Percentiles rank a stretch among this genome's conserved stretches.
phyloP scores from a whole-genome alignment of 371 early-diverging fungal genomes.

The Cokeromyces recurvatus region DNA sequence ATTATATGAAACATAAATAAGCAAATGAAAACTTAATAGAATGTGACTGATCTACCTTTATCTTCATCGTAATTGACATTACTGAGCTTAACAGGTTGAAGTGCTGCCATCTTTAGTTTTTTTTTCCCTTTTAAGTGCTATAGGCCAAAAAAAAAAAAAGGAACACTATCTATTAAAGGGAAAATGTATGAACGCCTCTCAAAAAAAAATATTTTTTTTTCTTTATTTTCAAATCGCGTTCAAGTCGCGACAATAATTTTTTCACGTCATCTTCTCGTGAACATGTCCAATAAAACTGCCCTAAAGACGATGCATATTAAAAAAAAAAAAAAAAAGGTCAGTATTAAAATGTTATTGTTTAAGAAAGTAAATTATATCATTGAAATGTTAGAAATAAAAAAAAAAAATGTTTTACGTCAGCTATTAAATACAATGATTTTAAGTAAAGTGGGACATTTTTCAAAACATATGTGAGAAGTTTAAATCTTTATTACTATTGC shows the following conservation, averaged over 20 bases:
- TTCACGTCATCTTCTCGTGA: no score
- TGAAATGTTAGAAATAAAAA: neutral
- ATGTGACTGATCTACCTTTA: constrained; percentile 16
- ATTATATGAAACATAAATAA: neutral
- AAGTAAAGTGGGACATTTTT: no score
- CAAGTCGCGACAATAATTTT: no score
- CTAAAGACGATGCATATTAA: no score
- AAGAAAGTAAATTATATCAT: no score
- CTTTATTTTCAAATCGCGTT: neutral
- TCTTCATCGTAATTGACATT: constrained; percentile 35
- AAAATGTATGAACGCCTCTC: no score
- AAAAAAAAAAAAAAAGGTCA: no score
- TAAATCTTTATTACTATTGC: no score
- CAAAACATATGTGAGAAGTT: no score
- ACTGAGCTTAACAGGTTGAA: constrained; percentile 22
- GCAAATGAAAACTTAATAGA: neutral
- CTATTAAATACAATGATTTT: no score
- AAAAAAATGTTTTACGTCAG: neutral
- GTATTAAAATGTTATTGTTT: no score
- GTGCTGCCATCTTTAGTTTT: constrained; percentile 37
- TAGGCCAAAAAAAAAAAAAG: neutral
- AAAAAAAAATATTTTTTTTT: constrained; percentile 7
- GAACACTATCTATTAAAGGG: neutral
- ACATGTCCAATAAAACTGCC: no score
- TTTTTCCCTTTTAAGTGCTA: neutral